A percentile compares a stretch with the other conserved stretches of the same genome.
phyloP scores from a whole-genome alignment of 495 filamentous ascomycete species.

The Entonaema liquescens region DNA sequence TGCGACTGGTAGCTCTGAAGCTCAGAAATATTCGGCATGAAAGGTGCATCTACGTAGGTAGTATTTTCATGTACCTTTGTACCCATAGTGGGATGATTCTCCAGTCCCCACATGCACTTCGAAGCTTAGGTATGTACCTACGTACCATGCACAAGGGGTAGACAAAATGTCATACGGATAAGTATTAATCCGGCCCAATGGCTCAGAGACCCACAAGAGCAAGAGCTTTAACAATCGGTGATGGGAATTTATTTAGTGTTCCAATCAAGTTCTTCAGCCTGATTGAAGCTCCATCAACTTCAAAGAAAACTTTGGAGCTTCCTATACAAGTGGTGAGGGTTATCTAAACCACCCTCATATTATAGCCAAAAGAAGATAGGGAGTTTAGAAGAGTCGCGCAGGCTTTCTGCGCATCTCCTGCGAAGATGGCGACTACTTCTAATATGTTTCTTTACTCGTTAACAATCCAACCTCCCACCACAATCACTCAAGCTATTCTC shows the following conservation, averaged over 20 bases:
- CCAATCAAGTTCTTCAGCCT: slow-evolving; percentile 31
- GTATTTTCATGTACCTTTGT: neutral
- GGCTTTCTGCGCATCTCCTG: slow-evolving; percentile 59
- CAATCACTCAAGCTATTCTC: slow-evolving; percentile 86
- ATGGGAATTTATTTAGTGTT: slow-evolving; percentile 2
- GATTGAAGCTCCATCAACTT: slow-evolving; percentile 26
- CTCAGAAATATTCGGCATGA: neutral
- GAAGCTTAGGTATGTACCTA: neutral
- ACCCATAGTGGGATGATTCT: slow-evolving; percentile 1
- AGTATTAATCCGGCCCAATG: neutral
- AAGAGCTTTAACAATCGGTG: slow-evolving; percentile 1
- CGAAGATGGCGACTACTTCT: slow-evolving; percentile 92
- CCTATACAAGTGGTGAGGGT: slow-evolving; percentile 6
- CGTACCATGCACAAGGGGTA: no score
- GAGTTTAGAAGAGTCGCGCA: slow-evolving; percentile 55
- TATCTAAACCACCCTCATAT: slow-evolving; percentile 10
- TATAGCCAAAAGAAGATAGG: slow-evolving; percentile 27
- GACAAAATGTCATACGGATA: no score
- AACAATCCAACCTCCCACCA: slow-evolving; percentile 89
- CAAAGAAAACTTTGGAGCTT: slow-evolving; percentile 12
- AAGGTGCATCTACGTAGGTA: neutral
- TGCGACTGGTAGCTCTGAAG: slow-evolving; percentile 22
- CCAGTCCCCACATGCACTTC: neutral
- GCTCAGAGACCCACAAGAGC: neutral
- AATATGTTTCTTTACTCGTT: slow-evolving; percentile 98